These are phyloP conservation scores for Solidago caesia DNA, from an alignment of 129 eudicot species.

Conservation along the genomic window DNA sequence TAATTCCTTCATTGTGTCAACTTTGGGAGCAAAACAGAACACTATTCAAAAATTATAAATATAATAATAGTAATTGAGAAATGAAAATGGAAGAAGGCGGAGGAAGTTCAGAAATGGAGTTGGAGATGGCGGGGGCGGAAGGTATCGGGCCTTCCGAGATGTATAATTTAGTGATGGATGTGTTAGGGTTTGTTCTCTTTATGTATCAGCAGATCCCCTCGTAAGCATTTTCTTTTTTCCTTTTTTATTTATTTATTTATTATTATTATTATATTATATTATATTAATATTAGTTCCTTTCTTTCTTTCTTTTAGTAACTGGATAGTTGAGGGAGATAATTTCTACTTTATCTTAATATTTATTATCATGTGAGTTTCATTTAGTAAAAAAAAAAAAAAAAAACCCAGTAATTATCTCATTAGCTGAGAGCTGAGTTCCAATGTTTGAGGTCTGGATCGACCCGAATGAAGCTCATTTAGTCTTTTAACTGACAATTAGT, in stretches of 20 bases:
- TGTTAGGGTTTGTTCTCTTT: slow-evolving; percentile 75
- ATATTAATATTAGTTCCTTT: too few species aligned
- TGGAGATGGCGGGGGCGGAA: slow-evolving; percentile 41
- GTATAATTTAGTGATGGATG: slow-evolving; percentile 71
- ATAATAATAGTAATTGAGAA: too few species aligned
- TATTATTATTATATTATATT: too few species aligned
- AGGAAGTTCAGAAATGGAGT: slow-evolving; percentile 41
- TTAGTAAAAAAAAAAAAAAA: too few species aligned
- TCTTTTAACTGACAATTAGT: background rate
- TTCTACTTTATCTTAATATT: too few species aligned
- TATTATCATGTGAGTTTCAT: too few species aligned
- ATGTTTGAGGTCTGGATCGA: slow-evolving; percentile 15
- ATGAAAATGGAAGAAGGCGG: background rate
- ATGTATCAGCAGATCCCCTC: slow-evolving; percentile 99
- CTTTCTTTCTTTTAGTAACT: too few species aligned
- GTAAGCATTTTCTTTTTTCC: slow-evolving; percentile 39
- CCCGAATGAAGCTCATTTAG: slow-evolving; percentile 11
- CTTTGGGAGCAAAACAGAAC: too few species aligned
- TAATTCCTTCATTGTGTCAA: too few species aligned
- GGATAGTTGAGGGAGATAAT: too few species aligned
- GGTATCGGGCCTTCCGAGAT: slow-evolving; percentile 43
- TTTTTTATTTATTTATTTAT: background rate
- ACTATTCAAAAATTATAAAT: too few species aligned
- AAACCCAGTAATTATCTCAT: background rate
- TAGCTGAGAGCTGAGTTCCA: too few species aligned